Conservation (phyloP, 148 eudicot species). For the Chenopodium suecicum region DNA sequence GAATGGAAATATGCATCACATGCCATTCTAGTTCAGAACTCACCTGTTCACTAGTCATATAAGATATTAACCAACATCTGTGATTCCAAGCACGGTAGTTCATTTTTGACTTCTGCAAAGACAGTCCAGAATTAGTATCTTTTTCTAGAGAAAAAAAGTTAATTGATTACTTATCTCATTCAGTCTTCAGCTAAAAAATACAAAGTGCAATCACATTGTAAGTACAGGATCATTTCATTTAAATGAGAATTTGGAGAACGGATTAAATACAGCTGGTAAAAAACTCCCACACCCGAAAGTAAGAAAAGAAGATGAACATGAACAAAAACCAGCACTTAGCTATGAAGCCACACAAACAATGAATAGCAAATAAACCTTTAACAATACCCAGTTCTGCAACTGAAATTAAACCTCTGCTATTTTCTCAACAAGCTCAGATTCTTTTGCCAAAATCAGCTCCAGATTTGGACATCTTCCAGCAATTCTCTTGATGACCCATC, state of each 20-base stretch:
- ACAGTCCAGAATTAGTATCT: slow-evolving; percentile 4
- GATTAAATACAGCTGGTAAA: neutral
- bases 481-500: slow-evolving; percentile 83
- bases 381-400: slow-evolving; percentile 39
- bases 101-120: slow-evolving; percentile 81
- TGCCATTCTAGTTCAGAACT: slow-evolving; percentile 20
- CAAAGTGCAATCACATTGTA: neutral
- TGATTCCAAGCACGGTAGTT: slow-evolving; percentile 96
- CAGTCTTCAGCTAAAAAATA: neutral
- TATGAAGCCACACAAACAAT: slow-evolving; percentile 25
- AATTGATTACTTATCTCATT: neutral
- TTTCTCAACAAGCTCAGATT: slow-evolving; percentile 72
- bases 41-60: slow-evolving; percentile 69
- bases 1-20: neutral
- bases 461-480: slow-evolving; percentile 58
- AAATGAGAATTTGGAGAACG: neutral
- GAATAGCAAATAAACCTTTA: slow-evolving; percentile 44
- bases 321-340: slow-evolving; percentile 2
- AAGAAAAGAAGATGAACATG: neutral
- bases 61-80: slow-evolving; percentile 73
- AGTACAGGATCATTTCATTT: neutral
- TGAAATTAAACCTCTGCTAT: slow-evolving; percentile 80
- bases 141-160: neutral
- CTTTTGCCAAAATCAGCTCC: slow-evolving; percentile 66
- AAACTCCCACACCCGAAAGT: neutral